phyloP scores from a whole-genome alignment of 306 rosid genomes.

The Fragaria ananassa region DNA sequence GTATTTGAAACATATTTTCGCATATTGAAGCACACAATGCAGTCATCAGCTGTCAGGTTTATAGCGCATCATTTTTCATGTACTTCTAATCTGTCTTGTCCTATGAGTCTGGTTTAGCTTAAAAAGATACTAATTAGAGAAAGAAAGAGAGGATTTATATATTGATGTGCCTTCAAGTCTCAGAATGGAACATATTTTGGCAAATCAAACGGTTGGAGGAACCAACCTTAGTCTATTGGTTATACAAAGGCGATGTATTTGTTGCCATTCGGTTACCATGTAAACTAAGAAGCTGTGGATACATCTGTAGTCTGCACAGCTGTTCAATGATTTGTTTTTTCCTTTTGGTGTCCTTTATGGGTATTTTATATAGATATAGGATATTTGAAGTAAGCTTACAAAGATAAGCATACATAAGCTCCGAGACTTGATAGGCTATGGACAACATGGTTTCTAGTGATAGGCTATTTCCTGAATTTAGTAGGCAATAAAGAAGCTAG shows the following conservation, averaged over 20 bases:
- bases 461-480: neutral
- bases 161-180: neutral
- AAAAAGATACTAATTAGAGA: neutral
- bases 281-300: neutral
- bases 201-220: neutral
- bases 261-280: neutral
- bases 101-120: neutral
- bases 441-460: neutral
- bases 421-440: neutral
- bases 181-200: neutral
- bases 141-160: neutral
- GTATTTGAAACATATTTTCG: slow-evolving; percentile 92
- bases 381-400: neutral
- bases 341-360: neutral
- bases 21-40: slow-evolving; percentile 75
- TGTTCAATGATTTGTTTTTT: neutral
- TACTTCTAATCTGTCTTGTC: neutral
- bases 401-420: neutral
- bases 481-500: neutral
- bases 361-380: too few species aligned
- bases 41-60: slow-evolving; percentile 49
- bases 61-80: neutral
- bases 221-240: neutral
- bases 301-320: neutral
- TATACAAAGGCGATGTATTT: neutral